These are phyloP conservation scores for Vigna nakashimae DNA, from an alignment of 306 rosid genomes.

Conservation along the genomic window DNA sequence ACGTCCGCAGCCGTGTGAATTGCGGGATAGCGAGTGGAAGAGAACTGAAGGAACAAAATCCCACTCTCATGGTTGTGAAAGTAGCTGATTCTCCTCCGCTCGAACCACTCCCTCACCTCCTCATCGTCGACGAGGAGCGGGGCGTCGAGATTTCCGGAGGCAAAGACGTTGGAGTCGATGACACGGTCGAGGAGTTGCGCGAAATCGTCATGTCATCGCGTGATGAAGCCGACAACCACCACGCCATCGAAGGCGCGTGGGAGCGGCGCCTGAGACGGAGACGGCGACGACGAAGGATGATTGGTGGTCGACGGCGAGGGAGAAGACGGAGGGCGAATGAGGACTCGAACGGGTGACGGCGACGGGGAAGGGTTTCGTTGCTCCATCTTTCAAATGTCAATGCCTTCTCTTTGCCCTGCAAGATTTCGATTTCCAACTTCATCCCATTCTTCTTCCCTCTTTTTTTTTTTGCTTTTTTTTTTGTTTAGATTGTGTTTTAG, in stretches of 20 bases:
- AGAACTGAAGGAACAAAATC: no score
- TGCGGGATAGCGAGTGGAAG: no score
- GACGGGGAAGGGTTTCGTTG: constrained; percentile 48
- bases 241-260: constrained; percentile 67
- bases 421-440: constrained; percentile 10
- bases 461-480: not conserved
- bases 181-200: constrained; percentile 78
- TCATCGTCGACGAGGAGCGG: no score
- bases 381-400: constrained; percentile 49
- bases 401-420: constrained; percentile 24
- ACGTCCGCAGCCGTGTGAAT: no score
- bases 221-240: constrained; percentile 84
- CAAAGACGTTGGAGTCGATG: constrained; percentile 70
- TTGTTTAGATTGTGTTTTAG: not conserved
- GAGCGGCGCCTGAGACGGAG: not conserved
- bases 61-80: no score
- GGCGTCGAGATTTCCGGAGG: no score
- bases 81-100: no score
- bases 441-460: not conserved
- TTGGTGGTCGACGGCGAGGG: constrained; percentile 64
- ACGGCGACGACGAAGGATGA: constrained; percentile 36
- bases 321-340: constrained; percentile 68
- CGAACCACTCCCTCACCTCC: no score
- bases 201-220: constrained; percentile 59
- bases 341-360: constrained; percentile 65